Conservation (phyloP, 192 early-diverging fungal species). For the Coemansia asiatica region DNA sequence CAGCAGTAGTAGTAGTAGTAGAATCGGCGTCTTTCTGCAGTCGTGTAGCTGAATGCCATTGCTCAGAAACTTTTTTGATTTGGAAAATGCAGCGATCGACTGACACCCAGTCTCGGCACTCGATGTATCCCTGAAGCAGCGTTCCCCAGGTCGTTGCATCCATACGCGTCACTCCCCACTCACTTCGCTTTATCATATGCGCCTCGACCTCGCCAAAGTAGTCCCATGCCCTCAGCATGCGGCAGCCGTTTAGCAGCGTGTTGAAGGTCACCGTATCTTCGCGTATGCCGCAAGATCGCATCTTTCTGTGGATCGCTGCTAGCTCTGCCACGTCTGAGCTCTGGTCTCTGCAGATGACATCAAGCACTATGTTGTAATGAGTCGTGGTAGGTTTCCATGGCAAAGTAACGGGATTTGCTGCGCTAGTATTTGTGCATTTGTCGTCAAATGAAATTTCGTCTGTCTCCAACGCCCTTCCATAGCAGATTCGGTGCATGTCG, state of each 20-base stretch:
- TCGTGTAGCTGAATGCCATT: constrained; percentile 5
- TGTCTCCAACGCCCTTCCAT: not conserved
- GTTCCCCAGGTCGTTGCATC: constrained; percentile 43
- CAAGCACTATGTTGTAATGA: constrained; percentile 47
- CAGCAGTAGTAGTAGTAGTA: too few species aligned
- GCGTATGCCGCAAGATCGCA: constrained; percentile 28
- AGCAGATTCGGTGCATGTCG: constrained; percentile 46
- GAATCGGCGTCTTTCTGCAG: not conserved
- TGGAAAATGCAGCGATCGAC: constrained; percentile 32
- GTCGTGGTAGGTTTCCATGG: constrained; percentile 25
- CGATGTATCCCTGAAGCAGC: constrained; percentile 36
- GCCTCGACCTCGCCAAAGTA: constrained; percentile 27
- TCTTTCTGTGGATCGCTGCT: constrained; percentile 24
- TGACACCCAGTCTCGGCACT: constrained; percentile 35
- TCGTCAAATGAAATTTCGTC: constrained; percentile 2
- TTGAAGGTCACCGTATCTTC: constrained; percentile 49
- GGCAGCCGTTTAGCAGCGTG: constrained; percentile 46
- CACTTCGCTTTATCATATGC: constrained; percentile 35
- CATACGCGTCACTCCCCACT: constrained; percentile 45
- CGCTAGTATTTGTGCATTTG: not conserved
- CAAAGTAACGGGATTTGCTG: not conserved
- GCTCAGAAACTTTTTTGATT: constrained; percentile 16
- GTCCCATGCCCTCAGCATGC: constrained; percentile 30
- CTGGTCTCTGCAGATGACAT: constrained; percentile 34
- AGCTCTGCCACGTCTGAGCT: constrained; percentile 24